A percentile compares a stretch with the other conserved stretches of the same genome.
Conservation (phyloP, 768 basidiomycete species). For the Naganishia vaughanmartiniae region DNA sequence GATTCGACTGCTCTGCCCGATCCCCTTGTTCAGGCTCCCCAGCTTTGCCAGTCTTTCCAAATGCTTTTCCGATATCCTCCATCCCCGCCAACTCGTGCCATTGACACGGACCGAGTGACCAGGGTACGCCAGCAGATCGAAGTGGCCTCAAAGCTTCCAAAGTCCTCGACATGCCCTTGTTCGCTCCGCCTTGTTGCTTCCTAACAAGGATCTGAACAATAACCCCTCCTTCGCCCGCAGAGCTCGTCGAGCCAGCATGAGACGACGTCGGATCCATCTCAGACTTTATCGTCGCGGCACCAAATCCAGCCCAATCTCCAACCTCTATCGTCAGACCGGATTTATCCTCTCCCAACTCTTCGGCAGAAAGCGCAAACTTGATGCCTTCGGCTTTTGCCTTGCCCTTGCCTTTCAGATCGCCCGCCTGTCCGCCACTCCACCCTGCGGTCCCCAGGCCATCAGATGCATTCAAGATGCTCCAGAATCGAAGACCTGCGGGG, state of each 20-base stretch:
- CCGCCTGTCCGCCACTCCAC: conserved; percentile 7
- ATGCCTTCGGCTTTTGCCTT: conserved; percentile 8
- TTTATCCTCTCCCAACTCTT: conserved; percentile 19
- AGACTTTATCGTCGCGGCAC: background rate
- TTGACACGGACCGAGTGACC: conserved; percentile 25
- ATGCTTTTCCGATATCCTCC: conserved; percentile 20
- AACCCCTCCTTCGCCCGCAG: conserved; percentile 63
- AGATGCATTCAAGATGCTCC: conserved; percentile 61
- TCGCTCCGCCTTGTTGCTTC: conserved; percentile 43
- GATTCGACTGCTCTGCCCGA: conserved; percentile 10
- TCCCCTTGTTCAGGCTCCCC: conserved; percentile 19
- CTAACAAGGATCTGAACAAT: conserved; percentile 59
- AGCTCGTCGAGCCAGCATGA: conserved; percentile 47
- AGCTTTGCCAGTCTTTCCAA: conserved; percentile 55
- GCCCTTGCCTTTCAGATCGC: conserved; percentile 16
- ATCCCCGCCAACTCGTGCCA: conserved; percentile 33
- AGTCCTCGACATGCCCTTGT: conserved; percentile 46
- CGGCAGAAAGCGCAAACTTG: conserved; percentile 7
- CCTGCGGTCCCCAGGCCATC: conserved; percentile 13
- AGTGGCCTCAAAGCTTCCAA: conserved; percentile 36
- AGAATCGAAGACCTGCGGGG: conserved; percentile 61
- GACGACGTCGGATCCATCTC: background rate
- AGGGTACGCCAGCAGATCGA: background rate
- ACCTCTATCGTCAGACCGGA: conserved; percentile 32
- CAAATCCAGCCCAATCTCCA: conserved; percentile 34